A percentile compares a stretch with the other conserved stretches of the same genome.
Conservation (phyloP, 768 basidiomycete genomes). For the Leccinellum rugosiceps region DNA sequence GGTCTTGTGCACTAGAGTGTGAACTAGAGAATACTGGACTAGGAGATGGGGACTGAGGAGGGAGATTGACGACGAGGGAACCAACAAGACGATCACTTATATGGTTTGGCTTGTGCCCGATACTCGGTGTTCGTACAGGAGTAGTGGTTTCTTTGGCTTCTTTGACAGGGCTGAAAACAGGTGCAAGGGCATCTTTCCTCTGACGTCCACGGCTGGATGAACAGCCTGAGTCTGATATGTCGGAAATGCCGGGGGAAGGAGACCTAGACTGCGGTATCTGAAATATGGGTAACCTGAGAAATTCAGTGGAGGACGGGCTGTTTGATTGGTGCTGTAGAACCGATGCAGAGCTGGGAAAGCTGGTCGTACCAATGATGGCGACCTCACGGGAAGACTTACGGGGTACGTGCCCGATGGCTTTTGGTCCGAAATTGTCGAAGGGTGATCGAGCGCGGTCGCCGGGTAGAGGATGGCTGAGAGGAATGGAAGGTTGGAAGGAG, state of each 20-base stretch:
- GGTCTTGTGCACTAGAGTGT: slow-evolving; percentile 26
- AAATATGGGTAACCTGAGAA: slow-evolving; percentile 36
- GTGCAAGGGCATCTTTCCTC: slow-evolving; percentile 34
- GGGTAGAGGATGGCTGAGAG: slow-evolving; percentile 1
- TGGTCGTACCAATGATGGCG: slow-evolving; percentile 49
- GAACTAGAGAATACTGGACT: slow-evolving; percentile 27
- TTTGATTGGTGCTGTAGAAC: slow-evolving; percentile 26
- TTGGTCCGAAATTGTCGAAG: slow-evolving; percentile 41
- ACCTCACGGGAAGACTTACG: slow-evolving; percentile 48
- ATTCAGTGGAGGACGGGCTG: slow-evolving; percentile 26
- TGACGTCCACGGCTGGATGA: slow-evolving; percentile 25
- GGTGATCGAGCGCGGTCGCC: slow-evolving; percentile 43
- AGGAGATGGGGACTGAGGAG: slow-evolving; percentile 31
- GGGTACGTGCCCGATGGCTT: slow-evolving; percentile 36
- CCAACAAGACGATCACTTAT: slow-evolving; percentile 59
- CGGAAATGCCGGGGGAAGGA: slow-evolving; percentile 29
- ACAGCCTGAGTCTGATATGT: slow-evolving; percentile 33
- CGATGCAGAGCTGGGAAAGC: slow-evolving; percentile 27
- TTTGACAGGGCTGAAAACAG: slow-evolving; percentile 29
- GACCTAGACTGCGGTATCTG: slow-evolving; percentile 37
- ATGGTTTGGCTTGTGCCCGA: slow-evolving; percentile 61
- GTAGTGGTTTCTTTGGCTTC: slow-evolving; percentile 23
- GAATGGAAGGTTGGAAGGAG: slow-evolving; percentile 18
- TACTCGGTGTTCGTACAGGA: slow-evolving; percentile 53
- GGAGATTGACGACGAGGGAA: slow-evolving; percentile 55